phyloP scores from a whole-genome alignment of 23 red algal species.

The Pyropia yezoensis region DNA sequence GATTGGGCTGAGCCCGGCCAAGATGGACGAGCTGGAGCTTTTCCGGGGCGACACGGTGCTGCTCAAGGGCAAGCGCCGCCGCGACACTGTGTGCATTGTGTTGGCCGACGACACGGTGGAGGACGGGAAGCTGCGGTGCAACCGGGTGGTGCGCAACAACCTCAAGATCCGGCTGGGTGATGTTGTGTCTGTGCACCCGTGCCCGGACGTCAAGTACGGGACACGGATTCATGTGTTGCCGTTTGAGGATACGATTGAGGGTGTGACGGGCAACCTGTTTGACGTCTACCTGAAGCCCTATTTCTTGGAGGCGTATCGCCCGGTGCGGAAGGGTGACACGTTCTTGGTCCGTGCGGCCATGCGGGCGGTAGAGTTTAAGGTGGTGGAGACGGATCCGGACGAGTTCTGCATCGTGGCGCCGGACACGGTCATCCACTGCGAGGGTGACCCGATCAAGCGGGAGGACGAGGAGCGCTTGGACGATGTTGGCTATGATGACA shows the following conservation, averaged over 20 bases:
- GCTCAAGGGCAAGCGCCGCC: slow-evolving; percentile 86
- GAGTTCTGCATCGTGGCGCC: slow-evolving; percentile 98
- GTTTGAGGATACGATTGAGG: slow-evolving; percentile 93
- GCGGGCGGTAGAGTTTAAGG: slow-evolving; percentile 98
- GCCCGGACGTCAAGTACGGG: slow-evolving; percentile 96
- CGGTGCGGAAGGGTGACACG: slow-evolving; percentile 96
- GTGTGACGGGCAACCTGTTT: slow-evolving; percentile 91
- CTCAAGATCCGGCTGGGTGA: slow-evolving; percentile 91
- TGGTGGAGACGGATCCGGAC: slow-evolving; percentile 98
- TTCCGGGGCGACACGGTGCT: slow-evolving; percentile 99
- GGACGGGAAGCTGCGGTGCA: slow-evolving; percentile 74
- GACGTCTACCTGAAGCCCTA: slow-evolving; percentile 92
- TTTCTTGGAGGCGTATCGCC: slow-evolving; percentile 98
- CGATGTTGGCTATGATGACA: slow-evolving; percentile 99
- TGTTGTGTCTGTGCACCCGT: slow-evolving; percentile 77
- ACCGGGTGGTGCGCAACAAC: slow-evolving; percentile 97
- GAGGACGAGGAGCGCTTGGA: slow-evolving; percentile 98
- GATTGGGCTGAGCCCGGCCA: slow-evolving; percentile 79
- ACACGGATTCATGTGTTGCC: slow-evolving; percentile 95
- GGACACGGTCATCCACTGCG: slow-evolving; percentile 99
- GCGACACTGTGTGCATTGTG: slow-evolving; percentile 97
- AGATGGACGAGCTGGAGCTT: slow-evolving; percentile 98
- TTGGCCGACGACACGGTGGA: slow-evolving; percentile 90
- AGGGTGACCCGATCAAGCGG: slow-evolving; percentile 93
- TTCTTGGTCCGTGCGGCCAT: slow-evolving; percentile 90